phyloP scores from a whole-genome alignment of 2,329 filamentous ascomycete species.

The Sclerotinia glacialis region DNA sequence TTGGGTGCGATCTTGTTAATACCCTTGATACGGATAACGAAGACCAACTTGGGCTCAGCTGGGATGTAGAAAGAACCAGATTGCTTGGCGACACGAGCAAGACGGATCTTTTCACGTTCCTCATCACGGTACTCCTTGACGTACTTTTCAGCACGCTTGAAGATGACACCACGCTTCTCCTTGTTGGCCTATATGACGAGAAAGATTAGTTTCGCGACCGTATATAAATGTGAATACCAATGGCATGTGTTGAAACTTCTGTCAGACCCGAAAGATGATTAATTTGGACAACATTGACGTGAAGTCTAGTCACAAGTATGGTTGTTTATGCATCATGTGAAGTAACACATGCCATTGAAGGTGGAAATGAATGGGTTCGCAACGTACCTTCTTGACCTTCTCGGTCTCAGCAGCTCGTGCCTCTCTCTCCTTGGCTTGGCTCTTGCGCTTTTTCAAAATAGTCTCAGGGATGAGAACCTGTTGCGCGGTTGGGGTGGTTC shows the following conservation, averaged over 20 bases:
- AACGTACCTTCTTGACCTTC: constrained; percentile 80
- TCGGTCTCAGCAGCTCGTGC: constrained; percentile 75
- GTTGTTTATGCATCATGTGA: constrained; percentile 79
- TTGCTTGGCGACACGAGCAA: constrained; percentile 84
- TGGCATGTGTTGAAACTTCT: constrained; percentile 33
- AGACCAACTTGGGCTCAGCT: constrained; percentile 93
- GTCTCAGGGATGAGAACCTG: constrained; percentile 98
- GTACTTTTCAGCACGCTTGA: constrained; percentile 99
- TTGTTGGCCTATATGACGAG: constrained; percentile 74
- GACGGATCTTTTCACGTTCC: constrained; percentile 97
- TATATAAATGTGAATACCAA: constrained; percentile 27
- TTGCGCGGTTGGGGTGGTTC: constrained; percentile 88
- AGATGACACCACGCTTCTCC: constrained; percentile 97
- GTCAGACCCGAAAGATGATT: constrained; percentile 99
- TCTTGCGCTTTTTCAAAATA: constrained; percentile 99
- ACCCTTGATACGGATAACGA: constrained; percentile 99
- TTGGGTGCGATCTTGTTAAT: constrained; percentile 99
- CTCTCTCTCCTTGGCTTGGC: constrained; percentile 97
- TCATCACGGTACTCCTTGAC: constrained; percentile 98
- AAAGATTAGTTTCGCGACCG: constrained; percentile 41
- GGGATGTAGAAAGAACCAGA: constrained; percentile 92
- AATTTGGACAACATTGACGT: constrained; percentile 93
- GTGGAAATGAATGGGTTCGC: not conserved
- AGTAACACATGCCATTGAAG: constrained; percentile 8
- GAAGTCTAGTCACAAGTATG: constrained; percentile 81